phyloP scores from a whole-genome alignment of 2,329 filamentous ascomycete species.

The Diaporthe citrichinensis region DNA sequence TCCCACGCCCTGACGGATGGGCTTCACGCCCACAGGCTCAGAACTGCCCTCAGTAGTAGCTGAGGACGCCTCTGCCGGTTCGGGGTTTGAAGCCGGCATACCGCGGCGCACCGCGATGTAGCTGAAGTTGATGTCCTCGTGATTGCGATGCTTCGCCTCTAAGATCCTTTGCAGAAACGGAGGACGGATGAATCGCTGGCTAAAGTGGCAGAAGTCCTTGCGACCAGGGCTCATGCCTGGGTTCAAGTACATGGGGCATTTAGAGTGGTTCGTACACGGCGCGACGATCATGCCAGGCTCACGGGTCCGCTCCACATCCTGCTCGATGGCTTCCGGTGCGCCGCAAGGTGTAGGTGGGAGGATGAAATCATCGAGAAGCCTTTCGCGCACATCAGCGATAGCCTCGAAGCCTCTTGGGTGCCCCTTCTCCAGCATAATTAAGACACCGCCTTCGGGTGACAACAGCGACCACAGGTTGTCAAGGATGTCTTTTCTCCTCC shows the following conservation, averaged over 20 bases:
- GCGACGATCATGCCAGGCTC: conserved; percentile 77
- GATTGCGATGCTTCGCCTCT: conserved; percentile 78
- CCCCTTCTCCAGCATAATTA: conserved; percentile 92
- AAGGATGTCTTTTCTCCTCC: conserved; percentile 81
- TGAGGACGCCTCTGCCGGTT: conserved; percentile 37
- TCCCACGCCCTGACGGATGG: conserved; percentile 61
- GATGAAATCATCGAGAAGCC: conserved; percentile 83
- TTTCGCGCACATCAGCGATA: conserved; percentile 85
- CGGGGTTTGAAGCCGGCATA: conserved; percentile 53
- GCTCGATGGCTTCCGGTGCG: conserved; percentile 57
- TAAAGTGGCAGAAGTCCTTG: conserved; percentile 93
- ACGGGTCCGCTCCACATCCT: conserved; percentile 59
- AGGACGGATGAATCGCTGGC: conserved; percentile 89
- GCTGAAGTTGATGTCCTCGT: conserved; percentile 92
- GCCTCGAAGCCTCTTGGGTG: conserved; percentile 93
- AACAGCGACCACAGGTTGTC: conserved; percentile 93
- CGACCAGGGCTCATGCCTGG: conserved; percentile 80
- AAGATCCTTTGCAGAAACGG: conserved; percentile 84
- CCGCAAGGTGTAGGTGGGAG: conserved; percentile 65
- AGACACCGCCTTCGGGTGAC: conserved; percentile 85
- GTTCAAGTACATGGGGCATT: conserved; percentile 88
- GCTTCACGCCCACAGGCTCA: conserved; percentile 48
- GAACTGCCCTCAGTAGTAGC: conserved; percentile 56
- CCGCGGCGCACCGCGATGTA: conserved; percentile 90
- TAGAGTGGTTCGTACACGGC: conserved; percentile 88